Percentiles rank a stretch among this genome's conserved stretches.
Conservation (phyloP, 345 rosid species). For the Clarkia xantiana region DNA sequence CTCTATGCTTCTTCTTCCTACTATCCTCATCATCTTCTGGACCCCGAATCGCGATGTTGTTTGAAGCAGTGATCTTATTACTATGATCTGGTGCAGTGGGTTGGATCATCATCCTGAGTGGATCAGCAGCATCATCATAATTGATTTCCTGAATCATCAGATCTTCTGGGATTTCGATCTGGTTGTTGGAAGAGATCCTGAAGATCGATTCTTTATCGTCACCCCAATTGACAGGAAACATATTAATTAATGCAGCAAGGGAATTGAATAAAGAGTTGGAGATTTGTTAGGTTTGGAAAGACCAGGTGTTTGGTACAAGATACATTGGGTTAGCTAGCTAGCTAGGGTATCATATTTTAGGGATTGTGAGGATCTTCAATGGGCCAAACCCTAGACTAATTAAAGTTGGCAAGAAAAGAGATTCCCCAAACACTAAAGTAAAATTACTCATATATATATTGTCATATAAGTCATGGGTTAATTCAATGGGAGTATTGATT, state of each 20-base stretch:
- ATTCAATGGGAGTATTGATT: too few relatives aligned
- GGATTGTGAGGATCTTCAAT: constrained; percentile 1
- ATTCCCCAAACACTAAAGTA: not conserved
- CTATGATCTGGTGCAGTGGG: not conserved
- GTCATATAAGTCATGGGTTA: too few relatives aligned
- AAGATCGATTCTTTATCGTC: too few relatives aligned
- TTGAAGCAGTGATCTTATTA: not conserved
- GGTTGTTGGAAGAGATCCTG: too few relatives aligned
- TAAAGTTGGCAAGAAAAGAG: not conserved
- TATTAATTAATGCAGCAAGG: not conserved
- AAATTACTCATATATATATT: too few relatives aligned
- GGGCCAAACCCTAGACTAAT: not conserved
- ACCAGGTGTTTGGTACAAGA: not conserved
- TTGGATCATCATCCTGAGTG: not conserved
- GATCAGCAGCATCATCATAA: too few relatives aligned
- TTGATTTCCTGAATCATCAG: too few relatives aligned
- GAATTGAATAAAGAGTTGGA: not conserved
- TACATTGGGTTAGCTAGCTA: constrained; percentile 8
- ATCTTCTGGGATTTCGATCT: too few relatives aligned
- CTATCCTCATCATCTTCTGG: not conserved
- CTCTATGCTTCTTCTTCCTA: constrained; percentile 59
- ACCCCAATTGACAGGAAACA: not conserved
- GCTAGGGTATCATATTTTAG: constrained; percentile 17
- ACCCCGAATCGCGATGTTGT: not conserved
- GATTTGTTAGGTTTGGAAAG: not conserved